Evolutionary conservation across 148 eudicot species (phyloP), one percentile per base, ranked within the genome.

Genomic region (Chenopodium quinoa): DNA sequence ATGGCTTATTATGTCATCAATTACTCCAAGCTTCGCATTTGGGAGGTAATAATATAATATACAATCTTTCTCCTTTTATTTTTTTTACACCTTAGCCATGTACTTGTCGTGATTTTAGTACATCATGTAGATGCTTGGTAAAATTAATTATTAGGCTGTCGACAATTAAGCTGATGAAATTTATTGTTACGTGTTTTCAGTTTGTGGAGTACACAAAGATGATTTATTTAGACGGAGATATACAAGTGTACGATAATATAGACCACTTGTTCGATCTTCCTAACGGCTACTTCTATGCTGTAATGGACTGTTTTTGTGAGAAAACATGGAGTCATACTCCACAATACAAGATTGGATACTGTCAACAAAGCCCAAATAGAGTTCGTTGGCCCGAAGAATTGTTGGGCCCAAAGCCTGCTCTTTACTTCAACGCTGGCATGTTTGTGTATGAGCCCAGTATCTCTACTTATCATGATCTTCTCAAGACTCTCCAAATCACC

Each of bases 1-100:
- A 88, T 89, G 93, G 90, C 90, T 77, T 87, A 90, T 84, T 90
- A 87, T 71, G 89, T 87, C 79, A 89, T 90, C 52, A 90, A 90
- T 65, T 90, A 90, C 81, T 90, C 93, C 44, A 90, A 90, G 84
- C 89, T 90, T 25, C 90, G 89, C 67, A 90, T 90, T 27, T 90
- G 89, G 89, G 87, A 90, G 93, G 93, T 87, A 83, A 80, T 77
- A 31, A 40, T 40, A 40, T 4, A 40, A 40, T 40, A 40, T 40
- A 40, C 1, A 40, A 40, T 40, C 7, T 40, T 40, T 7, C 0
- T 40, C 7, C 5, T 8, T 4, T 34, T 34, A 34, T 2, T 2
- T 34, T 34, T 34, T 34, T 34, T 34, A 34, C 37, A 34, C 5
- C 37, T 34, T 34, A 34, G 37, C 5, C 2, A 34, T 34, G 37